Evolutionary conservation across 2,329 filamentous ascomycete genomes (phyloP), one percentile per base, ranked within the genome.

Genomic region (Orbilia brochopaga): DNA sequence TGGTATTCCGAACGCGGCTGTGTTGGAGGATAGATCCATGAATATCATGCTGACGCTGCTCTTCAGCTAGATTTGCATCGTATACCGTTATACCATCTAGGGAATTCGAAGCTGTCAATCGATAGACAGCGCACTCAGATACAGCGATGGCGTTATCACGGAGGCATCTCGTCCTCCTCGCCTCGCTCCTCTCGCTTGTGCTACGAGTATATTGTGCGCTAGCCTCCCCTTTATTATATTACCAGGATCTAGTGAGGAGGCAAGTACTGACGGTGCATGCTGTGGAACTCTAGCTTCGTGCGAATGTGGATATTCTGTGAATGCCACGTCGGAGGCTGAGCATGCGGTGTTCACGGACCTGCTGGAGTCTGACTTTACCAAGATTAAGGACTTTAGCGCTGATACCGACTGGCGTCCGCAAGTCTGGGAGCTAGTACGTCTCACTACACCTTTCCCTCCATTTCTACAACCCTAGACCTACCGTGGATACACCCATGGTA

Each of bases 361-460:
- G 10, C 79, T 90, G 57, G 89, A 92, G 77, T 88, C 88, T 19
- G 87, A 92, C 79, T 92, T 92, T 77, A 80, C 86, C 1, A 85
- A 85, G 69, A 77, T 85, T 40, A 75, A 80, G 8, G 78, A 83
- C 62, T 79, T 85, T 52, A 79, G 81, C 15, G 76, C 80, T 2
- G 81, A 86, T 74, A 80, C 83, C 1, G 66, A 87, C 74, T 93
- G 90, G 90, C 78, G 80, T 24, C 82, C 84, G 13, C 89, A 92
- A 78, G 82, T 83, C 27, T 92, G 89, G 80, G 87, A 87, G 76
- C 83, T 88, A 32, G 66, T 70, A 19, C n/a, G 11, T 19, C 10
- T 10, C 10, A 1, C 1, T 27, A 37, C 7, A 30, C n/a, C 19
- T 27, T n/a, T 42, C 32, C 17, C 32, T 4, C 19, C 15, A n/a